These are phyloP conservation scores for Aquilaria yunnanensis DNA, from an alignment of 345 rosid genomes.

Conservation along the genomic window DNA sequence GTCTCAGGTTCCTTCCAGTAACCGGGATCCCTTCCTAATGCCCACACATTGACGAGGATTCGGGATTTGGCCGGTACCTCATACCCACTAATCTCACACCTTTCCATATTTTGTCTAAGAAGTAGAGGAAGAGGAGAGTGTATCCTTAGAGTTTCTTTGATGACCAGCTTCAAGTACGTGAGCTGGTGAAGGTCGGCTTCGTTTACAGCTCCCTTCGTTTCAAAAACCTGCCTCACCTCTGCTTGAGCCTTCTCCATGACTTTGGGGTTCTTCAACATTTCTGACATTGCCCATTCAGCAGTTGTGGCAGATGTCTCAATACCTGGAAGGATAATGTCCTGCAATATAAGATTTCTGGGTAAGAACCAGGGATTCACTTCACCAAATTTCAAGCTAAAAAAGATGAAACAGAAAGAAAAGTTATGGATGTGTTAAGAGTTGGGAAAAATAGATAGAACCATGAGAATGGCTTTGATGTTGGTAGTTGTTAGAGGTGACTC, in stretches of 20 bases:
- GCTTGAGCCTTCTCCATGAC: constrained; percentile 4
- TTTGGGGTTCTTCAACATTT: constrained; percentile 6
- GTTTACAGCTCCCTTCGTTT: background rate
- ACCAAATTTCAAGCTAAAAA: background rate
- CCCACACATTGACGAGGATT: background rate
- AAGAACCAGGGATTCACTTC: too few relatives aligned
- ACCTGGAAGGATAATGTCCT: constrained; percentile 6
- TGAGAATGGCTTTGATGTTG: too few relatives aligned
- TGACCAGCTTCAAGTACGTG: background rate
- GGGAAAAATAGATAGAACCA: too few relatives aligned
- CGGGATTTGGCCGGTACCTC: background rate
- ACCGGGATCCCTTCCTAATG: too few relatives aligned
- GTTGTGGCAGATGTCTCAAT: constrained; percentile 8
- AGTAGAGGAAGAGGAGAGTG: background rate
- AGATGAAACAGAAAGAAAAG: background rate
- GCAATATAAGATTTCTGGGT: too few relatives aligned
- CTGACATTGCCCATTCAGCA: constrained; percentile 6
- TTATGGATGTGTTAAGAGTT: background rate
- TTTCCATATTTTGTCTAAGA: background rate
- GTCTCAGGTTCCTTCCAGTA: background rate
- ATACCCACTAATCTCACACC: background rate
- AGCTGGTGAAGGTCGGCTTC: constrained; percentile 3
- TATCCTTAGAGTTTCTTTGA: constrained; percentile 5
- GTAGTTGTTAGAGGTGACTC: background rate
- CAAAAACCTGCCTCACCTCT: constrained; percentile 6